phyloP scores from a whole-genome alignment of 257 asterid genomes.

The Coffea canephora region DNA sequence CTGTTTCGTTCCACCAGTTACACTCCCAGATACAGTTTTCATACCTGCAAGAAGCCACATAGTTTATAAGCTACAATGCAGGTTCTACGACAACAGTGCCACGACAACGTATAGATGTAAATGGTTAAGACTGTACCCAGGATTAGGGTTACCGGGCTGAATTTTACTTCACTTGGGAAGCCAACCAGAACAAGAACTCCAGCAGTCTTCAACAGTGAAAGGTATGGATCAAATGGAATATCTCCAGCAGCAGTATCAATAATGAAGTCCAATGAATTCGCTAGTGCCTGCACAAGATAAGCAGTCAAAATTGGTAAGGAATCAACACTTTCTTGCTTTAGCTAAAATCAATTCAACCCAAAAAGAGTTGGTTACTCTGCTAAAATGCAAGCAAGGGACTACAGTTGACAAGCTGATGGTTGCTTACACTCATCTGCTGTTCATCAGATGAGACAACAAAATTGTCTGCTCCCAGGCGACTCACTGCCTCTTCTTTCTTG shows the following conservation, averaged over 20 bases:
- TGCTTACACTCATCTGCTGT: conserved; percentile 61
- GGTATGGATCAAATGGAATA: conserved; percentile 54
- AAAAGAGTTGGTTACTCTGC: background rate
- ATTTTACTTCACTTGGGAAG: conserved; percentile 75
- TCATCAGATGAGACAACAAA: conserved; percentile 78
- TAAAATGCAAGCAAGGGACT: background rate
- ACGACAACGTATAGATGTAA: background rate
- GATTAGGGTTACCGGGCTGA: conserved; percentile 43
- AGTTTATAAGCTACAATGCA: background rate
- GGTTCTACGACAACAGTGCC: background rate
- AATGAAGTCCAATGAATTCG: conserved; percentile 68
- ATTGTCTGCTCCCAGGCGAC: conserved; percentile 72
- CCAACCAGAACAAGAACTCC: conserved; percentile 81
- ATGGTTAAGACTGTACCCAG: conserved; percentile 36
- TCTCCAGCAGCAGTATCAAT: conserved; percentile 78
- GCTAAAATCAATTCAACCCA: background rate
- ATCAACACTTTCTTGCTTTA: background rate
- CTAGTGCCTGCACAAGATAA: conserved; percentile 52
- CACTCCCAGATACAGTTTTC: conserved; percentile 60
- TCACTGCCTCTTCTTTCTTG: conserved; percentile 72
- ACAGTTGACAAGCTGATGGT: background rate
- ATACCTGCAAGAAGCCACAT: conserved; percentile 39
- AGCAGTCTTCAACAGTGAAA: conserved; percentile 62
- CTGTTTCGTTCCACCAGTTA: conserved; percentile 76
- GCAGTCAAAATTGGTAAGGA: background rate